Base-by-base conservation (phyloP, 805 yeast species). In the Danielia reshetovae region DNA sequence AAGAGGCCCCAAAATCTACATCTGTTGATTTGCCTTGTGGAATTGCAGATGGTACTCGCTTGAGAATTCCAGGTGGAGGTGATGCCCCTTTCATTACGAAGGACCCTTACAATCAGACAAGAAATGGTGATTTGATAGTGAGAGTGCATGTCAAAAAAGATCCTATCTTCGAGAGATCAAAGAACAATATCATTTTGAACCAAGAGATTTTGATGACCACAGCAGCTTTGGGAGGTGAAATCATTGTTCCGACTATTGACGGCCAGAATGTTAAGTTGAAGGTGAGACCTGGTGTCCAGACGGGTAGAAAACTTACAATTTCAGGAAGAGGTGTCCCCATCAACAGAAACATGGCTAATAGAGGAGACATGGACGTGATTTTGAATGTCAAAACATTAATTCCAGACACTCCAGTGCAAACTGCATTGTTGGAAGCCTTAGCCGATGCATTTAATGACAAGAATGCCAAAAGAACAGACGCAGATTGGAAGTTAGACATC, bases 171-270 rank as follows among this genome's bases (percentile, higher is more conserved):
- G 63, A 68, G 18, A 74, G 96, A 32, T 68, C 68, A 22, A 81
- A 83, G 23, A 74, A 76, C 45, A 81, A 85, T 50, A 71, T 93
- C 39, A 57, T 83, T 38, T 74, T 77, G 51, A 68, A 71, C 18
- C 77, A 80, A 30, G 77, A 78, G 28, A 79, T 93, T 34, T 84
- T 93, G 30, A 84, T 87, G 79, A 93, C 98, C 1, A 93, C 98
- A 0, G 98, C 98, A 1, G 88, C 96, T 0, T 68, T 93, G 29
- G 99, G 99, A 41, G 99, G 99, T 24, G 79, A 77, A 29, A 74
- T 93, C 15, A 77, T 82, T 31, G 76, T 93, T n/a, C 97, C 97
- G 22, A 90, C 98, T 0, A 74, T 93, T 18, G 86, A 79, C 43
- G 97, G 94, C 4, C 74, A 74, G 26, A 72, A 72, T 23, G 66